Conservation (phyloP, 2,329 filamentous ascomycete species). For the Ceratocystiopsis sp. region DNA sequence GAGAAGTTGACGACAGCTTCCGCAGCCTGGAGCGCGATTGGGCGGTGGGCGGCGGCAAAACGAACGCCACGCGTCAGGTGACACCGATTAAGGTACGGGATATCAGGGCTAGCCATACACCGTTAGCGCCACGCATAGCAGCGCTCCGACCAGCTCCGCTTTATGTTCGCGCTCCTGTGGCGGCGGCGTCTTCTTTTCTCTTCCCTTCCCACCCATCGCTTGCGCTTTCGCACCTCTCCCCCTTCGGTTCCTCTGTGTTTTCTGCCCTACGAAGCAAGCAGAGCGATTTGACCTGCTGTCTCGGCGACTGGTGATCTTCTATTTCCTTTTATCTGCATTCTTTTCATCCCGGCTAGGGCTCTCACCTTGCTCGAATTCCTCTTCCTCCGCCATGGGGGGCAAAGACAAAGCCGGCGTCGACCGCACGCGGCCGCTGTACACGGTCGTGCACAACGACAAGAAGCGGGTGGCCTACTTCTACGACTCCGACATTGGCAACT, state of each 20-base stretch:
- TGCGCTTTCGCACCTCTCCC: not conserved
- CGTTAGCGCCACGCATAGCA: too few species aligned
- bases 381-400: conserved; percentile 7
- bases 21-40: conserved; percentile 15
- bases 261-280: not conserved
- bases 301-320: too few species aligned
- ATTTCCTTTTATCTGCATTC: too few species aligned
- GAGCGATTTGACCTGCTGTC: too few species aligned
- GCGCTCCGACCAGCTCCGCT: too few species aligned
- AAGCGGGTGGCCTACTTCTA: conserved; percentile 98
- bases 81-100: too few species aligned
- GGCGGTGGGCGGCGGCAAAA: conserved; percentile 10
- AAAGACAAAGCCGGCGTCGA: conserved; percentile 20
- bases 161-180: too few species aligned
- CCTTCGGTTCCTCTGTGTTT: not conserved
- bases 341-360: not conserved
- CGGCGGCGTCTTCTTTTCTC: too few species aligned
- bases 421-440: conserved; percentile 28
- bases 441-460: conserved; percentile 24
- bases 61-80: conserved; percentile 4
- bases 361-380: not conserved
- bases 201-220: too few species aligned
- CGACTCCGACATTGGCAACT: conserved; percentile 95
- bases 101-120: too few species aligned
- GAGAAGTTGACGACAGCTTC: conserved; percentile 16